Evolutionary conservation across 371 early-diverging fungal species (phyloP).

Genomic region (Haplosporangium sp.): DNA sequence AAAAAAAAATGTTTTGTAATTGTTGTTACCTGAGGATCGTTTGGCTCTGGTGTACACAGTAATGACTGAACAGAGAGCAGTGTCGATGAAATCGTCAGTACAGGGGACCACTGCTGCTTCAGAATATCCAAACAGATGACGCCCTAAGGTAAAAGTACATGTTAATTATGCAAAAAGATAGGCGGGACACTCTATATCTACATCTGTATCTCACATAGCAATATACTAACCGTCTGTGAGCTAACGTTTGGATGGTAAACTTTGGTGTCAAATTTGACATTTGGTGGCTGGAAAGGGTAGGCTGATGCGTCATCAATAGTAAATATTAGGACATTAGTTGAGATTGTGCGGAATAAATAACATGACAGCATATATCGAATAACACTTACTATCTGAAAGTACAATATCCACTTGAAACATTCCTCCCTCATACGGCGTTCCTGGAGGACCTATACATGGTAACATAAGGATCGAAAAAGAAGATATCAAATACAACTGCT

Average conservation of each 20-base stretch:
- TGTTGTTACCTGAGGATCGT: conserved; percentile 61
- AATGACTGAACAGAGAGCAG: conserved; percentile 63
- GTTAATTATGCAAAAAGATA: not conserved
- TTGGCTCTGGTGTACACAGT: conserved; percentile 65
- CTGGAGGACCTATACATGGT: conserved; percentile 39
- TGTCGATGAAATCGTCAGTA: conserved; percentile 58
- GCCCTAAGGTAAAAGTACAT: conserved; percentile 40
- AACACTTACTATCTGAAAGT: conserved; percentile 39
- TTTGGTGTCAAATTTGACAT: conserved; percentile 63
- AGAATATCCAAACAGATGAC: conserved; percentile 65
- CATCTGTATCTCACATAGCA: not conserved
- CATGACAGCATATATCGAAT: not conserved
- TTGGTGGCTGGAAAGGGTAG: conserved; percentile 66
- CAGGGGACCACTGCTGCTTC: conserved; percentile 68
- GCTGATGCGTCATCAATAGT: conserved; percentile 15
- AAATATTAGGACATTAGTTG: not conserved
- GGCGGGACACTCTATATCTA: not conserved
- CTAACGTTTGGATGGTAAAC: conserved; percentile 68
- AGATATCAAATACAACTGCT: not conserved
- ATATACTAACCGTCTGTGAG: conserved; percentile 63
- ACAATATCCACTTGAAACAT: conserved; percentile 59
- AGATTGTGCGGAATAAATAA: no score
- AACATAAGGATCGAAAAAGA: not conserved
- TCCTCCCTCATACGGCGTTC: conserved; percentile 58
- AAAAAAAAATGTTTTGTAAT: no score